These are phyloP conservation scores for Trametes hirsuta DNA, from an alignment of 1,284 basidiomycete species.

Conservation along the genomic window DNA sequence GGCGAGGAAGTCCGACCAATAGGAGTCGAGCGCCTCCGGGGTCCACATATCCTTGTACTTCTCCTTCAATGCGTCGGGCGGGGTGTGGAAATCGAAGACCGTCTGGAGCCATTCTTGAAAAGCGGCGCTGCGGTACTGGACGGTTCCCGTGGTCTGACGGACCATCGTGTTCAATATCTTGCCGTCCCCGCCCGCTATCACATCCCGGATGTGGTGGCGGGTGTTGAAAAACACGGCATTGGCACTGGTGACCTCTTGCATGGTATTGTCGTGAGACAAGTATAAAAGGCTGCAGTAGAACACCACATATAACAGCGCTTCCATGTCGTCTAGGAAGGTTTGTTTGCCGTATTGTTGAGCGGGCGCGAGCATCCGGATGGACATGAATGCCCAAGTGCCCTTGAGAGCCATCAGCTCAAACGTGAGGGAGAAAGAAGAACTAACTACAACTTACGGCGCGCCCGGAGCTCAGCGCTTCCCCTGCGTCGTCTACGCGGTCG, in stretches of 20 bases:
- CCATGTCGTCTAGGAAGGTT: conserved; percentile 6
- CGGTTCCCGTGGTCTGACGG: neutral
- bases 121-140: neutral
- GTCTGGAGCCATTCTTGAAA: conserved; percentile 8
- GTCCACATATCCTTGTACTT: no score
- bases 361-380: neutral
- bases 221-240: neutral
- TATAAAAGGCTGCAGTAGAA: conserved; percentile 1
- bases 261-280: neutral
- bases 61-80: no score
- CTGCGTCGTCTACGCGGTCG: neutral
- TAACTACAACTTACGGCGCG: neutral
- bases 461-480: neutral
- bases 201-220: neutral
- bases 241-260: neutral
- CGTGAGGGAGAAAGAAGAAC: no score
- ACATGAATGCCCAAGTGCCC: conserved; percentile 17
- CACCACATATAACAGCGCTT: conserved; percentile 7
- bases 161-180: neutral
- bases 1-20: no score
- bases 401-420: neutral
- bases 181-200: neutral
- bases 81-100: conserved; percentile 9
- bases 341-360: neutral
- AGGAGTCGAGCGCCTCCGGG: no score